Percentiles rank a stretch among this genome's conserved stretches.
phyloP scores from a whole-genome alignment of 148 eudicot species.

The Amaranthus hypochondriacus region DNA sequence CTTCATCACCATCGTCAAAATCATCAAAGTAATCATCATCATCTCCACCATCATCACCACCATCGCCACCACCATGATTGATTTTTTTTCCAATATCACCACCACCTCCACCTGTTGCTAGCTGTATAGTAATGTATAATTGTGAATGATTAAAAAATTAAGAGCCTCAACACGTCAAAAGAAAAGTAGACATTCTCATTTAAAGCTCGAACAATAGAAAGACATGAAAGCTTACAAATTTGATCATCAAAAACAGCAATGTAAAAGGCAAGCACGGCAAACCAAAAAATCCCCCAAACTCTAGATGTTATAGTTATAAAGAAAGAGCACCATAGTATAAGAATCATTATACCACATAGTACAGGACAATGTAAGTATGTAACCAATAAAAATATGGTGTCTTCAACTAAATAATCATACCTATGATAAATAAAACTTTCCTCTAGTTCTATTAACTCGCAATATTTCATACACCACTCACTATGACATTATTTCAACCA shows the following conservation, averaged over 20 bases:
- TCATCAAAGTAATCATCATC: conserved; percentile 95
- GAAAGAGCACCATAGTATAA: background rate
- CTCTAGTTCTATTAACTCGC: no score
- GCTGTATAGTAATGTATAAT: conserved; percentile 31
- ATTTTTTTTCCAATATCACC: conserved; percentile 83
- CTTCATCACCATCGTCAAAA: conserved; percentile 93
- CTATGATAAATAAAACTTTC: background rate
- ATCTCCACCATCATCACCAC: conserved; percentile 93
- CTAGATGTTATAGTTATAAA: background rate
- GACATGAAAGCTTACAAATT: background rate
- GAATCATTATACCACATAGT: background rate
- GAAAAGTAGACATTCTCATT: background rate
- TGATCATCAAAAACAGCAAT: background rate
- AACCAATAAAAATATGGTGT: background rate
- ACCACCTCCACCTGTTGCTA: conserved; percentile 83
- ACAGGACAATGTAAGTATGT: background rate
- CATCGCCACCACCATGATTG: conserved; percentile 89
- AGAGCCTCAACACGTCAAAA: background rate
- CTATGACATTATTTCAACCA: no score
- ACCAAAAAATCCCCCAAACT: background rate
- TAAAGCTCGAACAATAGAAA: background rate
- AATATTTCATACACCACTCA: no score
- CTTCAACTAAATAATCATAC: background rate
- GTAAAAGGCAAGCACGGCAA: background rate
- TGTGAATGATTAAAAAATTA: background rate